Conservation (phyloP, 2,329 filamentous ascomycete species). For the Neurospora sp. region DNA sequence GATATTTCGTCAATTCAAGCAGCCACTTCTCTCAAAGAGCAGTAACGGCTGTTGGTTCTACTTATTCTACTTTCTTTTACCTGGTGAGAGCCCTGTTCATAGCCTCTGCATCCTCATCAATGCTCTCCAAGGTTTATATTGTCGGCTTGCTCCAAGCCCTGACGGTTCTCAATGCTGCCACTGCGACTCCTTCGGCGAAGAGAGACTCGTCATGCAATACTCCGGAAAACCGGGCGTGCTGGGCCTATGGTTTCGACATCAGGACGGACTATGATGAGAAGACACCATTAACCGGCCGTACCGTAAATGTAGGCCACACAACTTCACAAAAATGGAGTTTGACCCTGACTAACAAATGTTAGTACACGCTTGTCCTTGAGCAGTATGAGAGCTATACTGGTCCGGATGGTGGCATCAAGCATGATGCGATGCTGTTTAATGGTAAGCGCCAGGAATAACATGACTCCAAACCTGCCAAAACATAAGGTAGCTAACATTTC, state of each 20-base stretch:
- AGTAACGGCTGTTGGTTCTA: not conserved
- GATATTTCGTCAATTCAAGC: not conserved
- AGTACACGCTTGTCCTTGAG: slow-evolving; percentile 8
- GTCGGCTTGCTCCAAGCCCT: slow-evolving; percentile 1
- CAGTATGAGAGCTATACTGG: slow-evolving; percentile 7
- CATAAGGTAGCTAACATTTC: not conserved
- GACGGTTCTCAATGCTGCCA: not conserved
- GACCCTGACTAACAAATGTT: not conserved
- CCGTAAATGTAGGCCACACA: not conserved
- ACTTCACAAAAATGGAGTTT: too few relatives aligned
- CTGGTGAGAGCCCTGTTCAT: not conserved
- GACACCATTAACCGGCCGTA: slow-evolving; percentile 4
- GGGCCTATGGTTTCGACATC: slow-evolving; percentile 6
- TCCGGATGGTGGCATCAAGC: slow-evolving; percentile 7
- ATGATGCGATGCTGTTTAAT: slow-evolving; percentile 9
- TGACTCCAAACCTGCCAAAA: not conserved
- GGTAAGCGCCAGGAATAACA: slow-evolving; percentile 16
- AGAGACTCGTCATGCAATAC: slow-evolving; percentile 4
- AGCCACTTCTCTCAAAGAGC: not conserved
- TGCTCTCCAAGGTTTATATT: not conserved
- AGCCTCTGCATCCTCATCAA: not conserved
- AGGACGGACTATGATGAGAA: slow-evolving; percentile 6
- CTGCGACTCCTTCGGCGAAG: not conserved
- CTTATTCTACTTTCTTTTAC: not conserved
- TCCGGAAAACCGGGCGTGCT: slow-evolving; percentile 8